phyloP scores from a whole-genome alignment of 441 rosid species.

The Populus hybrid region DNA sequence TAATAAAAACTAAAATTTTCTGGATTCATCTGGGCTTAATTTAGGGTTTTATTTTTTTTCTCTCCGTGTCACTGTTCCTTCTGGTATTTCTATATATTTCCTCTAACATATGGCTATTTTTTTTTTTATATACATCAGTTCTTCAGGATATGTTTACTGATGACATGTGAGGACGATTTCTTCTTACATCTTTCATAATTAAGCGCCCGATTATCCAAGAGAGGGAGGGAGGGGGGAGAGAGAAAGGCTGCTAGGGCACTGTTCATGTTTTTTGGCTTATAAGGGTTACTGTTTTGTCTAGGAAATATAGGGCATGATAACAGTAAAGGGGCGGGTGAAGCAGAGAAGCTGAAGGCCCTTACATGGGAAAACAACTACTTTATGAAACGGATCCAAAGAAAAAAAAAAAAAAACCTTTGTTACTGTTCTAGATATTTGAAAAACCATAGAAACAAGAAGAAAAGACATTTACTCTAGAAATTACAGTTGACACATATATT shows the following conservation, averaged over 20 bases:
- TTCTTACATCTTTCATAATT: too few species aligned
- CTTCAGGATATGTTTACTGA: too few species aligned
- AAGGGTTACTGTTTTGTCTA: constrained; percentile 20
- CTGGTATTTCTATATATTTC: background rate
- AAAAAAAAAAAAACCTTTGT: background rate
- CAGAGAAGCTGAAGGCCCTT: constrained; percentile 26
- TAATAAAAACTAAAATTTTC: constrained; percentile 26
- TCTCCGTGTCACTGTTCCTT: too few species aligned
- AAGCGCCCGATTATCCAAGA: too few species aligned
- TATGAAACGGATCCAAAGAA: constrained; percentile 30
- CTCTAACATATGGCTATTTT: too few species aligned
- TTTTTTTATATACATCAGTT: too few species aligned
- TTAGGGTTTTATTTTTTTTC: background rate
- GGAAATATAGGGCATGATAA: constrained; percentile 19
- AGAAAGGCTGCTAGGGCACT: background rate
- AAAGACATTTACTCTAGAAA: background rate
- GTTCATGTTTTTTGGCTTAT: constrained; percentile 20
- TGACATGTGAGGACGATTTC: background rate
- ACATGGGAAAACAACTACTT: constrained; percentile 20
- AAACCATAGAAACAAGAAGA: constrained; percentile 2
- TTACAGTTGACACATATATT: background rate
- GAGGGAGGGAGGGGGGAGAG: background rate
- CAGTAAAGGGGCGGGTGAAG: constrained; percentile 11
- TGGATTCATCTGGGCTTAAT: background rate
- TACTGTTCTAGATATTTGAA: constrained; percentile 13